These are phyloP conservation scores for Punctularia strigosozonata DNA, from an alignment of 768 basidiomycete genomes.

Conservation along the genomic window DNA sequence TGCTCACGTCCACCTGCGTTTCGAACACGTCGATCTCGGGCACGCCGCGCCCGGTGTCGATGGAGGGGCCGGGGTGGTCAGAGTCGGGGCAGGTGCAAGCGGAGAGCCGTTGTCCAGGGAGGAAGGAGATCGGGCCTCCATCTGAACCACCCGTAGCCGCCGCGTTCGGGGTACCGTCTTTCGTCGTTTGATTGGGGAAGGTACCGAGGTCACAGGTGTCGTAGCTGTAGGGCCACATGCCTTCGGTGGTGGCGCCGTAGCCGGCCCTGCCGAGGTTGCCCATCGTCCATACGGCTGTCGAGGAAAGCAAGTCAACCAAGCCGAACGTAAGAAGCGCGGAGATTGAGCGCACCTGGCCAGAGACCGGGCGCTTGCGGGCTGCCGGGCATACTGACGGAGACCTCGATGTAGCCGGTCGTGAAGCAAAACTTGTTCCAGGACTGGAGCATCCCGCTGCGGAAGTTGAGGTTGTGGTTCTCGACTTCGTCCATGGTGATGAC, in stretches of 20 bases:
- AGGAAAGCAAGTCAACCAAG: constrained; percentile 3
- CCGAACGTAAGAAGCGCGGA: constrained; percentile 4
- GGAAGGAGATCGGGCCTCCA: constrained; percentile 55
- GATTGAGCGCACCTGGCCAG: constrained; percentile 67
- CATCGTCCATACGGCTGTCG: constrained; percentile 58
- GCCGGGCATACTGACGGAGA: constrained; percentile 68
- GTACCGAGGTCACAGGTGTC: constrained; percentile 82
- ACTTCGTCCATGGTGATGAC: constrained; percentile 70
- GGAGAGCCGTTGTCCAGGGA: constrained; percentile 80
- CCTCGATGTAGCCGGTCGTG: constrained; percentile 85
- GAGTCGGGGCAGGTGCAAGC: constrained; percentile 80
- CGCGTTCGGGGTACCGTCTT: constrained; percentile 44
- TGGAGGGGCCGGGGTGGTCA: constrained; percentile 81
- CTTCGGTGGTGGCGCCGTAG: constrained; percentile 84
- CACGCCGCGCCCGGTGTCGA: constrained; percentile 53
- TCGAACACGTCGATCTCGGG: constrained; percentile 94
- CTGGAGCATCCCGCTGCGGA: constrained; percentile 72
- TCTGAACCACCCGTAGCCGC: constrained; percentile 37
- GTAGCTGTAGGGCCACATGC: constrained; percentile 74
- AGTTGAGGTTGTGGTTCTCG: constrained; percentile 71
- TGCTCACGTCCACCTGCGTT: constrained; percentile 49
- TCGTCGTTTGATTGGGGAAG: constrained; percentile 64
- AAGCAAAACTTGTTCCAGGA: constrained; percentile 96
- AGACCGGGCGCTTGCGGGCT: constrained; percentile 47
- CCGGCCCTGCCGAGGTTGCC: constrained; percentile 65